Base-by-base conservation (phyloP, 139 green algal genomes). In the Trebouxia sp. region DNA sequence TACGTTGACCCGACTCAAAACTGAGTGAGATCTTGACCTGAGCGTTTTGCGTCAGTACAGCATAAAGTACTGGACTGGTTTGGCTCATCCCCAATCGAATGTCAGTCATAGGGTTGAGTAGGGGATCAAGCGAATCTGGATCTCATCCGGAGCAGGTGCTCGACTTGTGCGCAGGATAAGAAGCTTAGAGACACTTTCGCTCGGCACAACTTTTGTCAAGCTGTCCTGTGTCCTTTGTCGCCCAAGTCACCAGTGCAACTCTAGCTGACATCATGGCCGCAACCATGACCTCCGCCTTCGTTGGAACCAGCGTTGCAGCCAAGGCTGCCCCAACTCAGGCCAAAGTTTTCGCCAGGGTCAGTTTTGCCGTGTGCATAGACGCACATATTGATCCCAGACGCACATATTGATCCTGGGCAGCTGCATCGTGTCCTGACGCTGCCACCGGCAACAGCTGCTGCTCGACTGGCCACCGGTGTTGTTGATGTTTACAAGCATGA, bases 281-380 rank as follows among this genome's bases (percentile, higher is more conserved):
- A 62, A 41, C 65, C 32, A 87, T 87, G 83, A 67, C 78, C 62
- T 82, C 76, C 62, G 22, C 78, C 43, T 74, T 84, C 38, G 22
- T 56, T 30, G 58, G 75, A 75, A 15, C 72, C 65, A 76, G 50
- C 79, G 66, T 81, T 30, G 22, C n/a, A n/a, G n/a, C 24, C 9
- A 43, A 50, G 43, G 78, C 78, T 28, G 55, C 80, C 32, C 78
- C 78, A 70, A 83, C 78, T 5, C 55, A 74, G 72, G 72, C 65
- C 75, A 53, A 72, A 75, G 81, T 78, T 35, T 42, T 75, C 22
- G 24, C 67, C n/a, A 24, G 5, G 5, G 24, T 41, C 20, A 30
- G 14, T 30, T n/a, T 28, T 45, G 35, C 11, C 24, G 26, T 37
- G 24, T n/a, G 26, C 24, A 20, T 38, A 41, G 9, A 7, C 58